These are phyloP conservation scores for Platanthera guangdongensis DNA, from an alignment of 106 monocot genomes.

Conservation along the genomic window DNA sequence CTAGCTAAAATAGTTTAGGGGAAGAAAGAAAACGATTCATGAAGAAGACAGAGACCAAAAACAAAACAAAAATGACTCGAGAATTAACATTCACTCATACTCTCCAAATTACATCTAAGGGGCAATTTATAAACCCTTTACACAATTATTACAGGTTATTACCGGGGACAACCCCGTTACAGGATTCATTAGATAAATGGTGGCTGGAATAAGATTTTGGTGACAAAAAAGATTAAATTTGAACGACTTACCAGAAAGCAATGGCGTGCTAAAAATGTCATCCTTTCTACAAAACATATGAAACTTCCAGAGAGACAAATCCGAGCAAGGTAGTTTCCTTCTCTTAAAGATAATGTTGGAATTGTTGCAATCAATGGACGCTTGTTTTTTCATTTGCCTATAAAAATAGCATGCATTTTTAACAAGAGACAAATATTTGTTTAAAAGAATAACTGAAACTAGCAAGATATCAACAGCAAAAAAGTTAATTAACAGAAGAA, in stretches of 20 bases:
- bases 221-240: neutral
- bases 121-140: no score
- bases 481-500: neutral
- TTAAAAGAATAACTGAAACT: neutral
- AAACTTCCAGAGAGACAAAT: conserved; percentile 37
- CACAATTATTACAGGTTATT: no score
- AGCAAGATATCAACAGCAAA: neutral
- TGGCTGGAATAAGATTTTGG: neutral
- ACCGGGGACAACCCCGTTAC: no score
- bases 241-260: conserved; percentile 35
- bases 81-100: no score
- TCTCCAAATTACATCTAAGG: no score
- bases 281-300: conserved; percentile 23
- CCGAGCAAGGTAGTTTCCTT: conserved; percentile 40
- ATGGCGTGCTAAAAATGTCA: conserved; percentile 30
- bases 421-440: neutral
- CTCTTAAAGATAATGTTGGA: conserved; percentile 40
- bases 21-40: neutral
- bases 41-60: no score
- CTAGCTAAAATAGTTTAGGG: neutral
- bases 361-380: conserved; percentile 27
- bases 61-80: no score
- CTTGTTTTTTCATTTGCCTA: conserved; percentile 23
- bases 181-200: neutral
- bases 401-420: neutral